Evolutionary conservation across 495 filamentous ascomycete genomes (phyloP), one percentile per base, ranked within the genome.

Genomic region (Neurospora sp.): DNA sequence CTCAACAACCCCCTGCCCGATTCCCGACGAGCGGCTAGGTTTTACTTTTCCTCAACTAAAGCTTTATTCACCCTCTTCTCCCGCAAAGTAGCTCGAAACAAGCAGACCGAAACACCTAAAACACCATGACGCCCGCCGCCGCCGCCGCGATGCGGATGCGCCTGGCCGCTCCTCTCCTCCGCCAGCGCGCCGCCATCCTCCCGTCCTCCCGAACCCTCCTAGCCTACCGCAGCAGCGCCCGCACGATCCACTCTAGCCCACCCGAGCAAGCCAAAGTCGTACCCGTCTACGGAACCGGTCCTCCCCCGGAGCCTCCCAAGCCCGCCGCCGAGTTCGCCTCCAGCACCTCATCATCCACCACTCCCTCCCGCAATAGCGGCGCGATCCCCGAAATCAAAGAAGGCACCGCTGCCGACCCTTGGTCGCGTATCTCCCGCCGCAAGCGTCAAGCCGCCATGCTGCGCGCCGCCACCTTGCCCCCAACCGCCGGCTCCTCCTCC

Each of bases 251-350:
- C 77, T 81, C 71, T 71, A 82, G 81, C 15, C 48, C 81, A 17
- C 45, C 82, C 10, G 77, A 81, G 19, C 81, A 82, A 38, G 86
- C 86, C 62, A 86, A 84, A 24, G 85, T 88, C 69, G 83, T 80
- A 24, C 90, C 94, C 39, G 87, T 93, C 71, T 93, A 92, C 45
- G 90, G 92, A 31, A 90, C 93, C 71, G 95, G 93, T 5, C 95
- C 95, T 59, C 95, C 95, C 4, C 95, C 95, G 2, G 86, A 89
- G 75, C 88, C 92, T 10, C 94, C 94, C 1, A 80, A 85, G 17
- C 88, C 93, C 11, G 79, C 86, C 4, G 82, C 88, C 34, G 78
- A 78, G 82, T 86, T 62, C 5, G 48, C 48, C 85, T 87, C 79
- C 76, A 71, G 17, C 38, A 71, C 9, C 39, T 17, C 17, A 5